phyloP scores from a whole-genome alignment of 2,329 filamentous ascomycete genomes.

The Aureobasidium sp. region DNA sequence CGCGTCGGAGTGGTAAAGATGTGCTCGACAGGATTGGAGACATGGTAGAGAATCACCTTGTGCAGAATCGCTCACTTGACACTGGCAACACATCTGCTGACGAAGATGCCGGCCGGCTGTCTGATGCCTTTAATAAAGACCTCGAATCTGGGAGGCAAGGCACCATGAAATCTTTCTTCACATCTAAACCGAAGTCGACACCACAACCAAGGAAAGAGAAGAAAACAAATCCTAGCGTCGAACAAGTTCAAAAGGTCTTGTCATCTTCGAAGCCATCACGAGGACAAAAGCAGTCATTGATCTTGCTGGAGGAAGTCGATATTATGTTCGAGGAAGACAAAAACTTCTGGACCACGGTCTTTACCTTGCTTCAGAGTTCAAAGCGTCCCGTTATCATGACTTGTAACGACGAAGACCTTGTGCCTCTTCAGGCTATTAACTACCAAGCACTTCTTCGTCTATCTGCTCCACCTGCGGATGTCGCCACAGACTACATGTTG shows the following conservation, averaged over 20 bases:
- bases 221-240: slow-evolving; percentile 23
- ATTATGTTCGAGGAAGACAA: slow-evolving; percentile 92
- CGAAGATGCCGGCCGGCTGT: slow-evolving; percentile 31
- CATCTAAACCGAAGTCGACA: slow-evolving; percentile 35
- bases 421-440: slow-evolving; percentile 68
- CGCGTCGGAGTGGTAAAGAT: slow-evolving; percentile 78
- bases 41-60: slow-evolving; percentile 93
- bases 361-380: slow-evolving; percentile 70
- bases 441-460: slow-evolving; percentile 81
- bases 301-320: slow-evolving; percentile 89
- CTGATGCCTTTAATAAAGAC: slow-evolving; percentile 48
- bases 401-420: slow-evolving; percentile 81
- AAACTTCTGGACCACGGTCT: slow-evolving; percentile 82
- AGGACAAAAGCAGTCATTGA: slow-evolving; percentile 85
- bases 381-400: slow-evolving; percentile 92
- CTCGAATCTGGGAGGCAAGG: slow-evolving; percentile 65
- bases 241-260: slow-evolving; percentile 24
- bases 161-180: slow-evolving; percentile 77
- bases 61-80: slow-evolving; percentile 46
- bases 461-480: slow-evolving; percentile 54
- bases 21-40: slow-evolving; percentile 88
- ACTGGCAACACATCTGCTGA: slow-evolving; percentile 23
- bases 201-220: slow-evolving; percentile 21
- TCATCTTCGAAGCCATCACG: slow-evolving; percentile 25
- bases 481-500: slow-evolving; percentile 73